These are phyloP conservation scores for Salvia hispanica DNA, from an alignment of 257 asterid species.

Conservation along the genomic window DNA sequence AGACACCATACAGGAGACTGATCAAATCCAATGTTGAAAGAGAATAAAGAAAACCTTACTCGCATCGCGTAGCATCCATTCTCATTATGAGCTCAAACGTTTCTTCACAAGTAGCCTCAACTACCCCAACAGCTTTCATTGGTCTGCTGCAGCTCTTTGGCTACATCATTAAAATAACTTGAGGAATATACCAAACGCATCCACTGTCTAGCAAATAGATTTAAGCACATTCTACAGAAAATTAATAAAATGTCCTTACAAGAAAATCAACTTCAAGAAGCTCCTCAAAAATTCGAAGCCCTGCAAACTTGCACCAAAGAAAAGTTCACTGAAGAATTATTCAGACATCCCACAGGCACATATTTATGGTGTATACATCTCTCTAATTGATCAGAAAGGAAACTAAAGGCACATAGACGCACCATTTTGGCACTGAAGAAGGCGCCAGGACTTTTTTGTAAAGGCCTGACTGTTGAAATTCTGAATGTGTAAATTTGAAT, in stretches of 20 bases:
- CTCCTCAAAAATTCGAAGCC: constrained; percentile 93
- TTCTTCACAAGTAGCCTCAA: constrained; percentile 90
- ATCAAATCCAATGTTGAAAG: constrained; percentile 14
- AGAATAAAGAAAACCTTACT: constrained; percentile 52
- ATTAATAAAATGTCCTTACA: constrained; percentile 44
- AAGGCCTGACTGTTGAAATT: constrained; percentile 66
- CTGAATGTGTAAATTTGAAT: constrained; percentile 66
- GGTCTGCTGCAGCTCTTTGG: constrained; percentile 96
- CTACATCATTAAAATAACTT: constrained; percentile 44
- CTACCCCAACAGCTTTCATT: constrained; percentile 94
- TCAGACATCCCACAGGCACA: constrained; percentile 26
- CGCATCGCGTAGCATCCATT: constrained; percentile 88
- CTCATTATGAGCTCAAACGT: constrained; percentile 86
- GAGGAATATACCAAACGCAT: constrained; percentile 28
- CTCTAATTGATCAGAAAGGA: constrained; percentile 7
- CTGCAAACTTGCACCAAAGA: constrained; percentile 45
- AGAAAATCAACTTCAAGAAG: constrained; percentile 80
- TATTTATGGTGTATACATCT: constrained; percentile 6
- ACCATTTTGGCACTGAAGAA: constrained; percentile 95
- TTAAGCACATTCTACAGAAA: constrained; percentile 13
- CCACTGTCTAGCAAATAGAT: constrained; percentile 29
- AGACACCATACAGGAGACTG: constrained; percentile 13
- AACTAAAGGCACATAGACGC: constrained; percentile 28
- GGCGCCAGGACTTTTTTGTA: constrained; percentile 85
- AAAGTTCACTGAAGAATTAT: constrained; percentile 26